Base-by-base conservation (phyloP, 495 filamentous ascomycete genomes). In the Aspergillus steynii region DNA sequence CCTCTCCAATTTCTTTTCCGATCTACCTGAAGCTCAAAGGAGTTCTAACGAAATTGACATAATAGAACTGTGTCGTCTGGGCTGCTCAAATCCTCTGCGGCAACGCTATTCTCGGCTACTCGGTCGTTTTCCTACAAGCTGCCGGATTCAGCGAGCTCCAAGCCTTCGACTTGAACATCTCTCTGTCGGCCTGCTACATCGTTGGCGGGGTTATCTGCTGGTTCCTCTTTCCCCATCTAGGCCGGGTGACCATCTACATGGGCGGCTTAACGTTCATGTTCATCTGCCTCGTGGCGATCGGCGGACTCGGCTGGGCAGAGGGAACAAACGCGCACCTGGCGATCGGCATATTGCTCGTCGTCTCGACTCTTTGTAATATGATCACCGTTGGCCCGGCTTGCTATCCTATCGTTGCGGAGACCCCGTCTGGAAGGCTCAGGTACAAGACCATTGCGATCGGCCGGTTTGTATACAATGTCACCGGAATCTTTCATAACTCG, bases 131-230 rank as follows among this genome's bases (percentile, higher is more conserved):
- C 68, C 77, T 78, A 64, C 55, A 70, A 51, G 71, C 63, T 32
- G 69, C 72, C 3, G 77, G 77, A 4, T 61, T 82, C 48, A 63
- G 61, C 47, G 55, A 68, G 3, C 26, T 57, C 5, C 50, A 65
- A 10, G 59, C 68, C 12, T 77, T 65, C 61, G 47, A 63, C 45
- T 52, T 82, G 37, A 64, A 63, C 42, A 61, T 81, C n/a, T 31
- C 69, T 66, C 2, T 82, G 73, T 46, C 84, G 77, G 82, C 78
- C 4, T 84, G 89, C 50, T 86, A 86, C 69, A 83, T 85, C 64
- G 77, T 82, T n/a, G 87, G 86, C 10, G 83, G 84, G 4, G 81
- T 89, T 37, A 77, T 83, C 10, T 82, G 86, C 6, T 90, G 86
- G 86, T 78, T 81, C 50, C 65, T 87, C 29, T 78, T 86, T 62